Percentiles rank a stretch among this genome's conserved stretches.
These are phyloP conservation scores for Phytophthora nicotianae DNA, from an alignment of 352 stramenopile genomes.

Conservation along the genomic window DNA sequence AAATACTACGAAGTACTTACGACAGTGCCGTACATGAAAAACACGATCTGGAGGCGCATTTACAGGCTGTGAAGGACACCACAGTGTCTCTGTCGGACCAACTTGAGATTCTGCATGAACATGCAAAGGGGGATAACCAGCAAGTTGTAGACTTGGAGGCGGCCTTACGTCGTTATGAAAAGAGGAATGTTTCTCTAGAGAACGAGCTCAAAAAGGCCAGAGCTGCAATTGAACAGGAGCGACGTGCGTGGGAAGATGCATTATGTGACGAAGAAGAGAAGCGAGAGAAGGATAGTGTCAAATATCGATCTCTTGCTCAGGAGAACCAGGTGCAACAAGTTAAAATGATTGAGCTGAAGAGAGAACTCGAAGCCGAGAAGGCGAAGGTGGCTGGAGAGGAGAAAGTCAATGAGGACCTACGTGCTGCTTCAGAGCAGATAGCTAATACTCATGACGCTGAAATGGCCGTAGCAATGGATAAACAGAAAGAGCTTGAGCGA, in stretches of 20 bases:
- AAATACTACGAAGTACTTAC: constrained; percentile 14
- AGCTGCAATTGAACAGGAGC: constrained; percentile 31
- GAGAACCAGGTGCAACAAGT: constrained; percentile 36
- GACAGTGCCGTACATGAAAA: constrained; percentile 40
- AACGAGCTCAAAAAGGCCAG: constrained; percentile 30
- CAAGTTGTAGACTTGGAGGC: constrained; percentile 45
- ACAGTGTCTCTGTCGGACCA: constrained; percentile 44
- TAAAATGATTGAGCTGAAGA: constrained; percentile 38
- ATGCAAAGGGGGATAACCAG: constrained; percentile 29
- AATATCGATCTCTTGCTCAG: constrained; percentile 42
- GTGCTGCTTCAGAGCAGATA: constrained; percentile 16
- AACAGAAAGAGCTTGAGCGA: constrained; percentile 32
- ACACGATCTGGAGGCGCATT: constrained; percentile 48
- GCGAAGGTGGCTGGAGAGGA: constrained; percentile 13
- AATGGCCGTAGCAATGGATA: constrained; percentile 14
- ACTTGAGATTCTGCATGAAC: constrained; percentile 35
- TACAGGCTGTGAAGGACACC: constrained; percentile 46
- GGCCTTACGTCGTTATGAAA: constrained; percentile 37
- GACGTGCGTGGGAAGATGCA: constrained; percentile 34
- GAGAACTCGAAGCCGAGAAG: constrained; percentile 31
- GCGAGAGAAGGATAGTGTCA: constrained; percentile 27
- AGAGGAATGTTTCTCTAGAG: constrained; percentile 26
- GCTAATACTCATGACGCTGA: constrained; percentile 23
- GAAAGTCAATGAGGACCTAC: constrained; percentile 21
- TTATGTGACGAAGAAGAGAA: constrained; percentile 35